phyloP scores from a whole-genome alignment of 495 filamentous ascomycete species.

The Lentithecium fluviatile region DNA sequence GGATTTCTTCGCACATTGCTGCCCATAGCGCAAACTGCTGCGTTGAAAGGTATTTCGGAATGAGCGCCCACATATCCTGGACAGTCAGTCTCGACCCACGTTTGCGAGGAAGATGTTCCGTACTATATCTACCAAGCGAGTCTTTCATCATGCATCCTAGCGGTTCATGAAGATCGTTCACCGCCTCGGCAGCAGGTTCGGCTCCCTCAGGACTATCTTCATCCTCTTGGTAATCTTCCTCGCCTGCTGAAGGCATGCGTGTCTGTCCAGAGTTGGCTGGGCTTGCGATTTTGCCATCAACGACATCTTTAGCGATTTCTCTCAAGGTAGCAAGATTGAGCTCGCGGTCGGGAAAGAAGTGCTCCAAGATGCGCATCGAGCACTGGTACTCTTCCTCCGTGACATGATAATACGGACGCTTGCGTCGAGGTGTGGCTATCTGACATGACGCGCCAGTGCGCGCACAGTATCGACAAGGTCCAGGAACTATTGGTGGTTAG shows the following conservation, averaged over 20 bases:
- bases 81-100: neutral
- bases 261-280: slow-evolving; percentile 7
- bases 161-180: slow-evolving; percentile 30
- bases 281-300: slow-evolving; percentile 7
- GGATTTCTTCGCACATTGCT: neutral
- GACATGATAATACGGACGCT: slow-evolving; percentile 32
- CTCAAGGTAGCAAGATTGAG: slow-evolving; percentile 24
- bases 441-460: slow-evolving; percentile 24
- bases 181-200: slow-evolving; percentile 26
- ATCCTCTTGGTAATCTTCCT: slow-evolving; percentile 17
- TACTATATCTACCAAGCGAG: slow-evolving; percentile 23
- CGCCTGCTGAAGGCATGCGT: neutral
- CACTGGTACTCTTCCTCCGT: slow-evolving; percentile 35
- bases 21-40: slow-evolving; percentile 24
- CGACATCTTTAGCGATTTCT: slow-evolving; percentile 21
- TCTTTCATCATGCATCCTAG: slow-evolving; percentile 33
- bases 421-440: slow-evolving; percentile 29
- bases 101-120: neutral
- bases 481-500: slow-evolving; percentile 22
- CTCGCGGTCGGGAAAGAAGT: slow-evolving; percentile 32
- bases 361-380: slow-evolving; percentile 29
- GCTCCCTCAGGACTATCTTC: neutral
- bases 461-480: slow-evolving; percentile 30
- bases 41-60: slow-evolving; percentile 34
- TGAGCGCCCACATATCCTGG: slow-evolving; percentile 31